These are phyloP conservation scores for Rhizophagus sp. DNA, from an alignment of 192 early-diverging fungal species.

Conservation along the genomic window DNA sequence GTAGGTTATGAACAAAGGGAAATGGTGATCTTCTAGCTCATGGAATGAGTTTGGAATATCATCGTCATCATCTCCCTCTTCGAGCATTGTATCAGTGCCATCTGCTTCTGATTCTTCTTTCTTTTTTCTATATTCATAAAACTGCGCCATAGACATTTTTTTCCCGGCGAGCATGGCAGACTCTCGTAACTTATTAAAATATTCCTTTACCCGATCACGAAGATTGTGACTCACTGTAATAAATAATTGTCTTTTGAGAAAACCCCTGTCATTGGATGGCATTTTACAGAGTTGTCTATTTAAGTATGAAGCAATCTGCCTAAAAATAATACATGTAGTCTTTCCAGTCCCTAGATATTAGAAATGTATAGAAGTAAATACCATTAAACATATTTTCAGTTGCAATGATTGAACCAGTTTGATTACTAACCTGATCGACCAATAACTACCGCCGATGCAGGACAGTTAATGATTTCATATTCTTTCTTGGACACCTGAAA, in stretches of 20 bases:
- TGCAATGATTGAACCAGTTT: not conserved
- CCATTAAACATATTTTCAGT: not conserved
- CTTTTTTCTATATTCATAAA: slow-evolving; percentile 1
- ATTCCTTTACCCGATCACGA: slow-evolving; percentile 12
- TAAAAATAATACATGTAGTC: slow-evolving; percentile 12
- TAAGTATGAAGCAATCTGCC: slow-evolving; percentile 10
- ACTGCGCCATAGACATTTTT: not conserved
- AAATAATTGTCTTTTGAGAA: slow-evolving; percentile 26
- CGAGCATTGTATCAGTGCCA: not conserved
- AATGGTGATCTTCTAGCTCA: slow-evolving; percentile 4
- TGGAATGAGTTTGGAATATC: slow-evolving; percentile 11
- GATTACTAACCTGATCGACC: slow-evolving; percentile 27
- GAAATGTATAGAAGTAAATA: not conserved
- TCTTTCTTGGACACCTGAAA: slow-evolving; percentile 23
- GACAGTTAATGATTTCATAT: slow-evolving; percentile 17
- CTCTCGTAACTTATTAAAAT: slow-evolving; percentile 8
- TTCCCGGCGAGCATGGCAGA: not conserved
- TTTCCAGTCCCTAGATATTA: slow-evolving; percentile 20
- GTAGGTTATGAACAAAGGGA: slow-evolving; percentile 15
- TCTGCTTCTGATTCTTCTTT: not conserved
- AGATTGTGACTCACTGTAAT: slow-evolving; percentile 18
- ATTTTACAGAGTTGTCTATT: not conserved
- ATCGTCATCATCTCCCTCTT: slow-evolving; percentile 15
- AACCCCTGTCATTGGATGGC: not conserved
- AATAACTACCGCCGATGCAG: slow-evolving; percentile 14